Conservation (phyloP, 176 grass and related monocot genomes). For the Oryza rufipogon region DNA sequence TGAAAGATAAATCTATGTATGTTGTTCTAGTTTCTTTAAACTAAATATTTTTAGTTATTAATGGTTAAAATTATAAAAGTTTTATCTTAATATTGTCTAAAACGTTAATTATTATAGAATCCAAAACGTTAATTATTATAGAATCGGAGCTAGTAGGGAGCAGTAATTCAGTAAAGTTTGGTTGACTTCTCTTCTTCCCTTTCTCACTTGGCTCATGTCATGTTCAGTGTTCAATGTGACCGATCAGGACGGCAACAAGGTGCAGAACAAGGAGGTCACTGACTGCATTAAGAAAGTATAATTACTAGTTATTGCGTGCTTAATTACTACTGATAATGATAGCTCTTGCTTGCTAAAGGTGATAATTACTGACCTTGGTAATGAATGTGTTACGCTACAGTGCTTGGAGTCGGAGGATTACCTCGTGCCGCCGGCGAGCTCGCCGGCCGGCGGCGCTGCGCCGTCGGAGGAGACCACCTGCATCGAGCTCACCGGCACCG, state of each 20-base stretch:
- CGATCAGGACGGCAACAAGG: constrained; percentile 59
- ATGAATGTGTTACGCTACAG: constrained; percentile 14
- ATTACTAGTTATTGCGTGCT: background rate
- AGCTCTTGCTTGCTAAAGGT: background rate
- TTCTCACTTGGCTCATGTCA: constrained; percentile 28
- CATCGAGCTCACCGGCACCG: constrained; percentile 51
- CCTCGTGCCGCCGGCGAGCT: background rate
- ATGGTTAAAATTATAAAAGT: too few species aligned
- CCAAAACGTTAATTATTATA: too few species aligned
- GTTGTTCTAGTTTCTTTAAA: too few species aligned
- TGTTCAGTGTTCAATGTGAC: constrained; percentile 82
- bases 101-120: too few species aligned
- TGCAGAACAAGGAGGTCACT: constrained; percentile 46
- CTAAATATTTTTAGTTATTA: too few species aligned
- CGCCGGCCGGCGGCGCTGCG: background rate
- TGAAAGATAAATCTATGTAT: too few species aligned
- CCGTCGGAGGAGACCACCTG: constrained; percentile 18
- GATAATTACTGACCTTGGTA: background rate
- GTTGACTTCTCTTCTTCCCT: background rate
- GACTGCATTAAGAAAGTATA: constrained; percentile 69
- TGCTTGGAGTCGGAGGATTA: constrained; percentile 53
- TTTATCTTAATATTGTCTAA: too few species aligned
- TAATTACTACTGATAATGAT: background rate
- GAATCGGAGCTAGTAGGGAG: background rate
- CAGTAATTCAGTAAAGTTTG: background rate